Base-by-base conservation (phyloP, 345 rosid genomes). In the Salix udensis region DNA sequence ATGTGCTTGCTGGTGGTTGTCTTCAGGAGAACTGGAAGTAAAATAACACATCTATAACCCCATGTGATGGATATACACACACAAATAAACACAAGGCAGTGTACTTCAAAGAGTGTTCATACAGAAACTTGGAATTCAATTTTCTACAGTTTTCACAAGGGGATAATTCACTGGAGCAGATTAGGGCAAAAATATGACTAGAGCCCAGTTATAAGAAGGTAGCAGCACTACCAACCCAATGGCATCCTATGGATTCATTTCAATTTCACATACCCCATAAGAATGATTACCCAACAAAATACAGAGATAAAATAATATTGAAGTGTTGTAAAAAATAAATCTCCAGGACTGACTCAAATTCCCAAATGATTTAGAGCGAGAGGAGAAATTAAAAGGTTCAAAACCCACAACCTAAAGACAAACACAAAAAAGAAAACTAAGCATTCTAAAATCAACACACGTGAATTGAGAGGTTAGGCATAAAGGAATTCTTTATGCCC, bases 1-100 rank as follows among this genome's bases (percentile, higher is more conserved):
- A 67, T 84, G 87, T 68, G 78, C 78, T 74, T 68, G 86, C 40
- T 73, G 88, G 70, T 58, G 79, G 77, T 82, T 83, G 46, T 87
- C 91, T 84, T 89, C 98, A 23, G 93, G 94, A 44, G 95, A 91
- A 85, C 99, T 96, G 89, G 62, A 82, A 81, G 40, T 46, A 58
- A 23, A 44, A 26, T 58, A 23, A 10, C 14, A 65, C 55, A 42
- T 2, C 5, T 48, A 44, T 19, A 65, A 44, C 21, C 21, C 31
- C 31, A 19, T 42, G 70, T 74, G 46, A 70, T 40, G 37, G 11
- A 68, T 18, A 68, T 26, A 40, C 34, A 62, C 21, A 15, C 21
- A 24, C 12, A 70, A 64, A 65, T 4, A 48, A 31, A 71, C 19
- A 70, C 6, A 30, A 44, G 61, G 13, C 14, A 39, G 3, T 67